These are phyloP conservation scores for Leccinum variicolor DNA, from an alignment of 768 basidiomycete genomes.

Conservation along the genomic window DNA sequence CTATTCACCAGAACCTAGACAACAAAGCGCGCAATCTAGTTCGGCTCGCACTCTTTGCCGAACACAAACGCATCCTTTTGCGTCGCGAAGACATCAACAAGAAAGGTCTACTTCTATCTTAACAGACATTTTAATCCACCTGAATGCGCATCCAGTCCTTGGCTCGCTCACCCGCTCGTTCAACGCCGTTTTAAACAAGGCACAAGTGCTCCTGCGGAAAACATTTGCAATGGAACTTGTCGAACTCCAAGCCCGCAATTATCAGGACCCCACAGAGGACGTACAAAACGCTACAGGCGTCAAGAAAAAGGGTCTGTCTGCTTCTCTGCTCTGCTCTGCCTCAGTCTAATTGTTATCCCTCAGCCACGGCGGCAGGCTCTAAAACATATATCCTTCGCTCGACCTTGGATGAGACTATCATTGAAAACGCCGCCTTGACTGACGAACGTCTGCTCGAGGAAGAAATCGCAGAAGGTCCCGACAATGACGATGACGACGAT, in stretches of 20 bases:
- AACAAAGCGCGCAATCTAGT: slow-evolving; percentile 70
- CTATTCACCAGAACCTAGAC: slow-evolving; percentile 51
- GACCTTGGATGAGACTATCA: slow-evolving; percentile 54
- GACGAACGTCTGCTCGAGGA: slow-evolving; percentile 44
- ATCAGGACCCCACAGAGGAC: slow-evolving; percentile 38
- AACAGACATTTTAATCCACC: neutral
- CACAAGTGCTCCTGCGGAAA: slow-evolving; percentile 59
- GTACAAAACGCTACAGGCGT: slow-evolving; percentile 50
- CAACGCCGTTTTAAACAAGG: slow-evolving; percentile 56
- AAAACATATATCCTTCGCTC: slow-evolving; percentile 87
- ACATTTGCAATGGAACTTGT: slow-evolving; percentile 85
- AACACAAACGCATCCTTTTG: slow-evolving; percentile 64
- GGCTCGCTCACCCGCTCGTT: slow-evolving; percentile 54
- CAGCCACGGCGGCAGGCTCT: slow-evolving; percentile 53
- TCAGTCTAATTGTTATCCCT: neutral
- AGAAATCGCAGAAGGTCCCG: slow-evolving; percentile 48
- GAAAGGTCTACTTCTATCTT: slow-evolving; percentile 50
- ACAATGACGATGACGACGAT: slow-evolving; percentile 44
- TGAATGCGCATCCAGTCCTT: slow-evolving; percentile 35
- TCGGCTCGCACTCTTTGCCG: slow-evolving; percentile 79
- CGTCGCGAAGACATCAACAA: slow-evolving; percentile 84
- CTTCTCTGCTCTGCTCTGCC: neutral
- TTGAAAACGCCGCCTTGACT: slow-evolving; percentile 56
- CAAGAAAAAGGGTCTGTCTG: slow-evolving; percentile 60
- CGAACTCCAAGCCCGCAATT: slow-evolving; percentile 62